Percentiles rank a stretch among this genome's conserved stretches.
Conservation (phyloP, 805 yeast species). For the Lachancea lanzarotensis region DNA sequence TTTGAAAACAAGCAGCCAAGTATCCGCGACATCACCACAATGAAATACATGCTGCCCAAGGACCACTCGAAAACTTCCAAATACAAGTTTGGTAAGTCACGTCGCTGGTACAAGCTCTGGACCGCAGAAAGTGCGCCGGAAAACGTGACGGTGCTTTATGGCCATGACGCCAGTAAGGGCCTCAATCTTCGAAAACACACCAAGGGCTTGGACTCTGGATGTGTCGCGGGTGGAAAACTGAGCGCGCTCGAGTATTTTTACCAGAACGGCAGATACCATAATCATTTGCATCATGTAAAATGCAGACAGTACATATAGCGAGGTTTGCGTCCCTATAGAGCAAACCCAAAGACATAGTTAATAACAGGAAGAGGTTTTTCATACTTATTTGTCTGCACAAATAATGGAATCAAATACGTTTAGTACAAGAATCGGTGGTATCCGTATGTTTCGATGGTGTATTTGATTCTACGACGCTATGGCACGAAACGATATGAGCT, state of each 20-base stretch:
- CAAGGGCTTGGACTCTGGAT: constrained; percentile 76
- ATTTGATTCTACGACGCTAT: too few species aligned
- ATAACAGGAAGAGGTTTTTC: too few species aligned
- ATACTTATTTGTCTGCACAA: too few species aligned
- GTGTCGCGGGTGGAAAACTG: constrained; percentile 67
- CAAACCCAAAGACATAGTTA: too few species aligned
- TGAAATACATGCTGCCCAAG: constrained; percentile 65
- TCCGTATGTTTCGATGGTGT: too few species aligned
- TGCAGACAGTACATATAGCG: constrained; percentile 6
- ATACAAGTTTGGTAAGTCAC: constrained; percentile 21
- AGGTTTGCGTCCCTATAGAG: too few species aligned
- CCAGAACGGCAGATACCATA: constrained; percentile 7
- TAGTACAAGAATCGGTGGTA: too few species aligned
- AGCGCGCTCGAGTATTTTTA: constrained; percentile 42
- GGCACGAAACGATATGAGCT: too few species aligned
- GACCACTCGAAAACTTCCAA: constrained; percentile 41
- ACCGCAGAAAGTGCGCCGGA: constrained; percentile 27
- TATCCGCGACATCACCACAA: constrained; percentile 55
- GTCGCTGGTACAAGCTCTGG: constrained; percentile 57
- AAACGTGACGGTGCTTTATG: constrained; percentile 57
- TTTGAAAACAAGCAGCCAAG: constrained; percentile 36
- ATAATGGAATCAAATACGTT: too few species aligned
- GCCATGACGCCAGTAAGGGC: constrained; percentile 84
- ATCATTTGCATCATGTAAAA: constrained; percentile 11
- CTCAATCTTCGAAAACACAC: constrained; percentile 57